Base-by-base conservation (phyloP, 2,329 filamentous ascomycete species). In the Stagonosporopsis rhizophila region DNA sequence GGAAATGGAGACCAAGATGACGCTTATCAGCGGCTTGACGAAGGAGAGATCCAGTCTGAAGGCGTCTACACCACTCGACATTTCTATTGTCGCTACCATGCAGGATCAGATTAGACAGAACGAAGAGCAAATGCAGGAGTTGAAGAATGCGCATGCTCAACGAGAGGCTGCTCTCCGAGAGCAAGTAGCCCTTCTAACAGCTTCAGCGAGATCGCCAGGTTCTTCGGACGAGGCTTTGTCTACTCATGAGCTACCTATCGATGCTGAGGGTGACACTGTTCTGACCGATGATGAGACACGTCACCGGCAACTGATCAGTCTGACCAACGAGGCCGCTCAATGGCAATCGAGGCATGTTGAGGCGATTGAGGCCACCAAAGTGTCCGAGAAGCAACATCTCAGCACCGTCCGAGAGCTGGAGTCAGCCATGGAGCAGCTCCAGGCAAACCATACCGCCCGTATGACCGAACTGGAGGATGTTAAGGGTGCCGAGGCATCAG, bases 1-100 rank as follows among this genome's bases (percentile, higher is more conserved):
- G 80, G 95, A 99, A 76, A 96, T 98, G 89, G 95, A 99, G 72
- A 88, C 86, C 60, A 99, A 99, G 84, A 92, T 94, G 82, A 91
- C 91, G 27, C 93, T 99, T 71, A 98, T 99, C 66, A 91, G 92
- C 27, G 95, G 95, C 6, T 82, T 99, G 61, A 96, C 95, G 3
- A 89, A 95, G 50, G 96, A 99, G 77, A 85, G 96, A 56, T 94
- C 92, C 3, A 97, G 92, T 78, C 83, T 97, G 78, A 92, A 94
- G 73, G 85, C 82, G 74, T 82, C 83, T 2, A 89, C 90, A 22
- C 90, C 92, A 7, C 88, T 96, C 71, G 95, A 99, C 71, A 96
- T 97, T 73, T 93, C 91, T 0, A 88, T 97, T 62, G 89, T 98
- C 28, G 89, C 91, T 4, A 89, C 88, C 15, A 86, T 99, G 80